phyloP scores from a whole-genome alignment of 176 grass and related monocot genomes.

The Oryza glaberrima region DNA sequence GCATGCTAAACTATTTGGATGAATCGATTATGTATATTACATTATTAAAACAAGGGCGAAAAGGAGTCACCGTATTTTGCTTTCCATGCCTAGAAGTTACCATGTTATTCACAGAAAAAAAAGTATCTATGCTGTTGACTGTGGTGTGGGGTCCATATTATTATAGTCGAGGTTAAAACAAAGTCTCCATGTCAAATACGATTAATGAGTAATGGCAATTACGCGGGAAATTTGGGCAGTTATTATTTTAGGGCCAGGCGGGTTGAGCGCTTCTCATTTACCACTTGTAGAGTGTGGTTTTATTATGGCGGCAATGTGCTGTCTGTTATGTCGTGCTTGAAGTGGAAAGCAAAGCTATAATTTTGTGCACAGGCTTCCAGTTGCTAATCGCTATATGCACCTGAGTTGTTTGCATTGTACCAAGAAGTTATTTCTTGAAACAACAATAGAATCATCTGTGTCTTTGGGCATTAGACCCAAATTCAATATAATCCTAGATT shows the following conservation, averaged over 20 bases:
- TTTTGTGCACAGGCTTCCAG: not conserved
- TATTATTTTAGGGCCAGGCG: not conserved
- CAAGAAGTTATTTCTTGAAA: not conserved
- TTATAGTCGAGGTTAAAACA: not conserved
- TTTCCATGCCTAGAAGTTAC: not conserved
- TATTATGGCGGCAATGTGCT: not conserved
- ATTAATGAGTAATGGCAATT: not conserved
- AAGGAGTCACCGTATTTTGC: not conserved
- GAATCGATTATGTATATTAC: not conserved
- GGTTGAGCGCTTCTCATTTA: not conserved
- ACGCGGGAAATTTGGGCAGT: not conserved
- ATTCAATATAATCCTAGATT: not conserved
- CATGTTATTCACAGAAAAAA: not conserved
- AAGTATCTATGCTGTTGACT: not conserved
- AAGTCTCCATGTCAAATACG: not conserved
- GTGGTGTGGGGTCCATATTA: not conserved
- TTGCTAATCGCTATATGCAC: constrained; percentile 3
- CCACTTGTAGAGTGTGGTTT: constrained; percentile 10
- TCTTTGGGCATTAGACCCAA: not conserved
- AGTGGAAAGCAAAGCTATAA: not conserved
- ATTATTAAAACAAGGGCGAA: not conserved
- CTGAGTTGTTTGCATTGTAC: not conserved
- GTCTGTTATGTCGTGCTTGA: not conserved
- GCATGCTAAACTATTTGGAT: not conserved
- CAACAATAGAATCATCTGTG: not conserved